phyloP scores from a whole-genome alignment of 768 basidiomycete species.

The Phlebiopsis gigantea region DNA sequence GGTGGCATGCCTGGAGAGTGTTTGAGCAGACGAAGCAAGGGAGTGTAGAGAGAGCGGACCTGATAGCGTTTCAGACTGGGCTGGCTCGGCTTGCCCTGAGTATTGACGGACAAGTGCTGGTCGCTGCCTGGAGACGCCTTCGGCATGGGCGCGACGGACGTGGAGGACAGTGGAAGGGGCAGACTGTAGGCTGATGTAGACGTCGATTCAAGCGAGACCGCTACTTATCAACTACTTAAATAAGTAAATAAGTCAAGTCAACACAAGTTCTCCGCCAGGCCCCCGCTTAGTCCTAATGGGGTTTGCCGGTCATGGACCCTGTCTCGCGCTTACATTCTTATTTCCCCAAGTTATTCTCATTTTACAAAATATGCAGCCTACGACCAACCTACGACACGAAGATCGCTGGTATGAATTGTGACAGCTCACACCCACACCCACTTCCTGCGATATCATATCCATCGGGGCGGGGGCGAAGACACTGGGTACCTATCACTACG shows the following conservation, averaged over 20 bases:
- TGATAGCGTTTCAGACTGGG: constrained; percentile 27
- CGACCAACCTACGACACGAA: too few relatives aligned
- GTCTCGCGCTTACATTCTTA: too few relatives aligned
- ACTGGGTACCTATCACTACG: constrained; percentile 23
- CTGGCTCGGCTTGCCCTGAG: not conserved
- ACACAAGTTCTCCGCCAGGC: too few relatives aligned
- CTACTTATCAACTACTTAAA: too few relatives aligned
- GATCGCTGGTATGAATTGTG: too few relatives aligned
- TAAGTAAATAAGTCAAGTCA: too few relatives aligned
- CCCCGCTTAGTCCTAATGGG: too few relatives aligned
- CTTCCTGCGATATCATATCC: constrained; percentile 16
- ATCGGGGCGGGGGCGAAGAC: constrained; percentile 26
- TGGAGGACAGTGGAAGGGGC: not conserved
- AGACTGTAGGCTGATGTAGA: not conserved
- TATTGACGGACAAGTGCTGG: not conserved
- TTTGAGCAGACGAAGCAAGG: not conserved
- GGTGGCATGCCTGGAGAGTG: constrained; percentile 32
- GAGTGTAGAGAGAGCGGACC: constrained; percentile 13
- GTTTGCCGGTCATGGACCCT: too few relatives aligned
- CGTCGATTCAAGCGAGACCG: too few relatives aligned
- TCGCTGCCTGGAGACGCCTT: constrained; percentile 9
- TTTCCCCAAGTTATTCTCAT: too few relatives aligned
- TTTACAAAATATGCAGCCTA: too few relatives aligned
- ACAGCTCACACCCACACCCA: too few relatives aligned
- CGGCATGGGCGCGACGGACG: constrained; percentile 8